Evolutionary conservation across 2,329 filamentous ascomycete species (phyloP), one percentile per base, ranked within the genome.

Genomic region (Diaporthe velutina): DNA sequence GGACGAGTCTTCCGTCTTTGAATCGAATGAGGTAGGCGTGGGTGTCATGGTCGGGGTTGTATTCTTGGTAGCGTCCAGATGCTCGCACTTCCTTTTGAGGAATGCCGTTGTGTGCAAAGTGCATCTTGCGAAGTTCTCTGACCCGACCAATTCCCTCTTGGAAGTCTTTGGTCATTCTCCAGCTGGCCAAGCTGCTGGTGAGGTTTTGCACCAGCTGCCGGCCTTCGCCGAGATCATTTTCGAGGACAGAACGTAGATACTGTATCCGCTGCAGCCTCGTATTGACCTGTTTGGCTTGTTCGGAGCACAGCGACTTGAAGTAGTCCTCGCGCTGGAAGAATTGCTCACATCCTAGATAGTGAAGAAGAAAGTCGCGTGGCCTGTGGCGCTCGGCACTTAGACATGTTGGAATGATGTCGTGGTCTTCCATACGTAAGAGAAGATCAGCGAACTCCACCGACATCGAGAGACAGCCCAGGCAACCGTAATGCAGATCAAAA

Each of bases 311-410:
- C 10, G 74, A 76, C 0, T 22, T 40, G 22, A 74, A 19, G 15
- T 76, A 76, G 3, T 74, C 72, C 57, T 76, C 74, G 17, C 74
- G 72, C 8, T 76, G 74, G 60, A 76, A 76, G n/a, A 74, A 76
- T 17, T 76, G 74, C 28, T 76, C 74, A 55, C 74, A 76, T 42
- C 74, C 74, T 6, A 76, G n/a, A n/a, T 76, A 76, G 25, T 76
- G 74, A 19, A 76, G 74, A 1, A 76, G 58, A 12, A 74, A 76
- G 2, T 76, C 73, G n/a, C 68, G 68, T 3, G 74, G 74, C 40
- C 71, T 74, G 30, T 76, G 74, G 10, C 72, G 72, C 54, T 76
- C 74, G 48, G 74, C 74, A 50, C 72, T 74, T 1, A 76, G 68
- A 42, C 74, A 76, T 35, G 74, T 74, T 40, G 74, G 74, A 8